These are phyloP conservation scores for Angomonas desouzai DNA, from an alignment of 208 protist species.

Conservation along the genomic window DNA sequence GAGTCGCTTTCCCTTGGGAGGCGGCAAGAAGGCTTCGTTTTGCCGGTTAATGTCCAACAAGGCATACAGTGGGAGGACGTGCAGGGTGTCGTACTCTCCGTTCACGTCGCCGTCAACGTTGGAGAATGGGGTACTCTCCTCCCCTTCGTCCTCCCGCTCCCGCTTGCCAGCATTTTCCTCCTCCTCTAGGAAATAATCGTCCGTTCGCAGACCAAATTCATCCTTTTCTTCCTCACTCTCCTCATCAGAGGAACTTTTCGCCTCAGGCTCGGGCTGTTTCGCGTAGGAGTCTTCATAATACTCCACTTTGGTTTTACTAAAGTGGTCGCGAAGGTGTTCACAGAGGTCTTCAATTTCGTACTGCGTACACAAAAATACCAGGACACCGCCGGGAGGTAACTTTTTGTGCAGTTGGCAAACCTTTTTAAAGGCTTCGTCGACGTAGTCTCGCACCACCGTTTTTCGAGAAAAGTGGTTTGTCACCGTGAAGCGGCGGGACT, in stretches of 20 bases:
- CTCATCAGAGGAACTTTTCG: constrained; percentile 13
- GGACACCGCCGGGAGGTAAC: constrained; percentile 96
- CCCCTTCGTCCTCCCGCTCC: constrained; percentile 14
- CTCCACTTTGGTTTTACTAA: constrained; percentile 75
- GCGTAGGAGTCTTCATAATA: constrained; percentile 82
- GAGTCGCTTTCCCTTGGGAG: constrained; percentile 88
- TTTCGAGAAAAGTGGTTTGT: constrained; percentile 95
- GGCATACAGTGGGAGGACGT: constrained; percentile 98
- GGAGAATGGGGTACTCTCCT: constrained; percentile 11
- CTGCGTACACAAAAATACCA: constrained; percentile 98
- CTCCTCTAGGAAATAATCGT: constrained; percentile 52
- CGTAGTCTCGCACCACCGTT: constrained; percentile 93
- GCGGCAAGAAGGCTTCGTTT: constrained; percentile 90
- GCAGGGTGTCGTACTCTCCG: constrained; percentile 84
- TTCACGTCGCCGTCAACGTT: constrained; percentile 76
- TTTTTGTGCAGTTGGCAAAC: constrained; percentile 96
- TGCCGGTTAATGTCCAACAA: constrained; percentile 93
- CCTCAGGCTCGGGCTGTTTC: constrained; percentile 58
- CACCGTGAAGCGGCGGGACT: constrained; percentile 96
- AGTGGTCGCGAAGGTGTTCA: constrained; percentile 73
- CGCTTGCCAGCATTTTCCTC: constrained; percentile 27
- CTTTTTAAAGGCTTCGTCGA: constrained; percentile 93
- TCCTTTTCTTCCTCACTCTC: constrained; percentile 19
- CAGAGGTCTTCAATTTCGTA: constrained; percentile 94
- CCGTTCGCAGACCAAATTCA: constrained; percentile 28